Base-by-base conservation (phyloP, 345 rosid species). In the Rhizophora mangle region DNA sequence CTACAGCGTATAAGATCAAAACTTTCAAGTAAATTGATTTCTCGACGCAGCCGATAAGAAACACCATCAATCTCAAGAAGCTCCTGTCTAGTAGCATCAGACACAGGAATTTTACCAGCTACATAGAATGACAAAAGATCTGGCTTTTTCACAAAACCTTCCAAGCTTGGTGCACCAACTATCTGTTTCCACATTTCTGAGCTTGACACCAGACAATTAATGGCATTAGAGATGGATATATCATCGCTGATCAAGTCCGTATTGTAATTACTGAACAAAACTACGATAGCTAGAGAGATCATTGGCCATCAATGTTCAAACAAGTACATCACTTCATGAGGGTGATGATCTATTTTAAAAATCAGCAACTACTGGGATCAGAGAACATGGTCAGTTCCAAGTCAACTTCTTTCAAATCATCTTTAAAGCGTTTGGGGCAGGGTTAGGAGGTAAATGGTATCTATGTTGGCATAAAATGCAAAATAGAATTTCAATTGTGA, bases 141-240 rank as follows among this genome's bases (percentile, higher is more conserved):
- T 2, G 98, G 99, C 80, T 86, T 88, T 77, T 72, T 82, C 69
- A 89, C 92, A 64, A 88, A 71, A 76, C 60, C 74, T 66, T 95
- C 91, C 92, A 92, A 78, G 71, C 82, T 77, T 56, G 98, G 96
- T 51, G 82, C 71, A 69, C 96, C 96, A 59, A 92, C 85, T 56
- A 88, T 81, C 67, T 86, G 92, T 86, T 89, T 92, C 99, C 99
- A 95, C 89, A 86, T 83, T 71, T 88, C 99, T 95, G 91, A 79
- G 63, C 52, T 62, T 30, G 36, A 54, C 36, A 55, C 26, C 54
- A 53, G 49, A 21, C 30, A 13, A 57, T 59, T 51, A 16, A 8
- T 58, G 31, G 27, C 39, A 10, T 58, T 43, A 39, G 37, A 60
- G 39, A 6, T 6, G 53, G 22, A 26, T 57, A 26, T 20, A 30